Conservation (phyloP, 2,329 filamentous ascomycete genomes). For the Stagonosporopsis rhizophila region DNA sequence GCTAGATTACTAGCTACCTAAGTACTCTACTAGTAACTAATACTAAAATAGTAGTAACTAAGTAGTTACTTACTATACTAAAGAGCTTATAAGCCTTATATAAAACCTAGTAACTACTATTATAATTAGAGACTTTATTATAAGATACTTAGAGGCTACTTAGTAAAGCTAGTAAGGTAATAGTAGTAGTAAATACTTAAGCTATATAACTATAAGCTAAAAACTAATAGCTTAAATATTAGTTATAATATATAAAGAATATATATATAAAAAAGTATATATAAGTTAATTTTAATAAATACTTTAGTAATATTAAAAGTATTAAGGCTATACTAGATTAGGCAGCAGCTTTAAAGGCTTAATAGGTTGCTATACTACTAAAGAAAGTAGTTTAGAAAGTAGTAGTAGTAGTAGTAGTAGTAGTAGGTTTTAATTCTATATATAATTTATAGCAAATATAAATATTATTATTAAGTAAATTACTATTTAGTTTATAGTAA, state of each 20-base stretch:
- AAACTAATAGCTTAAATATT: slow-evolving; percentile 18
- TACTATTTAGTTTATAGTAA: too few relatives aligned
- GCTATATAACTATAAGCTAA: slow-evolving; percentile 13
- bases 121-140: not conserved
- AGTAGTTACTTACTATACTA: too few relatives aligned
- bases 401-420: too few relatives aligned
- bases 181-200: slow-evolving; percentile 12
- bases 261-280: slow-evolving; percentile 7
- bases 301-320: slow-evolving; percentile 17
- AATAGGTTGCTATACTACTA: too few relatives aligned
- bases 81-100: not conserved
- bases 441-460: too few relatives aligned
- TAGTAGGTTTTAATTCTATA: too few relatives aligned
- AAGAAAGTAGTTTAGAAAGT: too few relatives aligned
- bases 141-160: not conserved
- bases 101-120: not conserved
- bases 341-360: too few relatives aligned
- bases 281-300: slow-evolving; percentile 20
- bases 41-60: not conserved
- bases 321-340: too few relatives aligned
- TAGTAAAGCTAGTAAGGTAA: slow-evolving; percentile 18
- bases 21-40: not conserved
- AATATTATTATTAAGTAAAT: too few relatives aligned
- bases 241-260: slow-evolving; percentile 10
- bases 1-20: not conserved